Conservation (phyloP, 495 filamentous ascomycete species). For the Geoglossum glabrum region DNA sequence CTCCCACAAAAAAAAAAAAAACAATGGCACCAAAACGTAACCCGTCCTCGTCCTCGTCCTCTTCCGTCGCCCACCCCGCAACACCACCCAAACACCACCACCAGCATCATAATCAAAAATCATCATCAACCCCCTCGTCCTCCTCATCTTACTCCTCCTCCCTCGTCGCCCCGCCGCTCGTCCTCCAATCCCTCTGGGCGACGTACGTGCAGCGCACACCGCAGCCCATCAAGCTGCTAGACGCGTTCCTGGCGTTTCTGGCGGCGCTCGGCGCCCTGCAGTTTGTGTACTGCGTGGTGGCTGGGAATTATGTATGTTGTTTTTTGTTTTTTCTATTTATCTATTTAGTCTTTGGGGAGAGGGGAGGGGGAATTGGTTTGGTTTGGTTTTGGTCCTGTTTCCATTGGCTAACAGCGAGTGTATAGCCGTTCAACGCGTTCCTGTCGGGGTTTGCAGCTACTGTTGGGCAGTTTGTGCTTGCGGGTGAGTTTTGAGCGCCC, state of each 20-base stretch:
- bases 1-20: not conserved
- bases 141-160: not conserved
- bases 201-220: constrained; percentile 33
- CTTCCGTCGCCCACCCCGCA: not conserved
- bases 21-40: not conserved
- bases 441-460: constrained; percentile 85
- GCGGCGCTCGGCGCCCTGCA: constrained; percentile 71
- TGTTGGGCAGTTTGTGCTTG: constrained; percentile 93
- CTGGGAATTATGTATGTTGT: constrained; percentile 79
- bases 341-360: constrained; percentile 11
- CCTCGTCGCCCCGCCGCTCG: not conserved
- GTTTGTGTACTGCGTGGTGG: constrained; percentile 82
- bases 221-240: constrained; percentile 79
- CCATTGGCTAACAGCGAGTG: not conserved
- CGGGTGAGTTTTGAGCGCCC: constrained; percentile 39
- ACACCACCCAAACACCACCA: too few species aligned
- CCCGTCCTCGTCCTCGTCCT: too few species aligned
- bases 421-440: constrained; percentile 94
- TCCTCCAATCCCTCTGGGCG: not conserved
- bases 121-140: not conserved
- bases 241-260: constrained; percentile 81
- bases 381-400: too few species aligned
- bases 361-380: too few species aligned
- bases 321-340: too few species aligned
- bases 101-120: not conserved